Percentiles rank a stretch among this genome's conserved stretches.
Evolutionary conservation across 73 alveolate genomes (phyloP).

Genomic region (Uronychia setigera): DNA sequence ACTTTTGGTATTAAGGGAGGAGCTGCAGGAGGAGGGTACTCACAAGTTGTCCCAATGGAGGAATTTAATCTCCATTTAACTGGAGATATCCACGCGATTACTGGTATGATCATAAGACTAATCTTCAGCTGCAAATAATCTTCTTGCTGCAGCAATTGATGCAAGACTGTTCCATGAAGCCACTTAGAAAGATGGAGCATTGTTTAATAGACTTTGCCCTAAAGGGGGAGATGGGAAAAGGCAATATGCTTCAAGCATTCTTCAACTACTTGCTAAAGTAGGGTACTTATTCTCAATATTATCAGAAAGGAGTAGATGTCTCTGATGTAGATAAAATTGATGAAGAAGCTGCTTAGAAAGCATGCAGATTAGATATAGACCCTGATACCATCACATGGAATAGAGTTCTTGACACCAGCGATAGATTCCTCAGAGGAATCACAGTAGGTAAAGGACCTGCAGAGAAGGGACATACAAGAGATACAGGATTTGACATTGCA

Average conservation of each 20-base stretch:
- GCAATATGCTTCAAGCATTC: constrained; percentile 4
- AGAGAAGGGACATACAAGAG: constrained; percentile 35
- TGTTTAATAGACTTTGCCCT: constrained; percentile 67
- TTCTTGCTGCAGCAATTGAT: constrained; percentile 72
- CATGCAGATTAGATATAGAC: constrained; percentile 46
- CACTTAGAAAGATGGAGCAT: constrained; percentile 25
- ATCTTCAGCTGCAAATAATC: constrained; percentile 44
- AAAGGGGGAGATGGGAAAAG: constrained; percentile 59
- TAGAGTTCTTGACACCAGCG: constrained; percentile 47
- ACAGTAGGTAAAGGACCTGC: constrained; percentile 48
- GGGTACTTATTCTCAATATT: neutral
- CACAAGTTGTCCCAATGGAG: constrained; percentile 74
- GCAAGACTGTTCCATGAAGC: constrained; percentile 68
- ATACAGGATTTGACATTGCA: constrained; percentile 54
- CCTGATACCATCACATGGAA: constrained; percentile 44
- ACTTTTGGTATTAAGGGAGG: constrained; percentile 77
- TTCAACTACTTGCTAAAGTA: neutral
- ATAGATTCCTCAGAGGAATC: constrained; percentile 35
- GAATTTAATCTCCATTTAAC: constrained; percentile 69
- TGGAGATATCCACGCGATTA: constrained; percentile 75
- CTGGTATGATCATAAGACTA: neutral
- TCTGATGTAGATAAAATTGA: constrained; percentile 19
- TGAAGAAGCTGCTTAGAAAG: constrained; percentile 41
- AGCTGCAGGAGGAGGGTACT: constrained; percentile 75
- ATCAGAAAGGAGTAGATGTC: constrained; percentile 9